Percentiles rank a stretch among this genome's conserved stretches.
These are phyloP conservation scores for Coemansia asiatica DNA, from an alignment of 192 early-diverging fungal species.

Conservation along the genomic window DNA sequence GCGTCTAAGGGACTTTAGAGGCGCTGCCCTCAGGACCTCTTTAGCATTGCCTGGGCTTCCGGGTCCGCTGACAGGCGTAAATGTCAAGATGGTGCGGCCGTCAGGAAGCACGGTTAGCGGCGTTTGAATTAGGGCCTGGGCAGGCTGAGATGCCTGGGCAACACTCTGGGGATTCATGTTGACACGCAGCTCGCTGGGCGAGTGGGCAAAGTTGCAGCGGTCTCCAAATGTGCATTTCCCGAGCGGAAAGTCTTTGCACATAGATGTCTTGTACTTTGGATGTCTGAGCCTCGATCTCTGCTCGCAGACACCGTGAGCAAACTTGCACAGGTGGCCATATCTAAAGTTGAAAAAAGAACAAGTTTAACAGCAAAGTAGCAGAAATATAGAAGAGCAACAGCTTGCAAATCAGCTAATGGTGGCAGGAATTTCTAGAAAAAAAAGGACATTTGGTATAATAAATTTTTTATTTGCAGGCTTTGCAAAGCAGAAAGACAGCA, in stretches of 20 bases:
- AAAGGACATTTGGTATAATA: too few relatives aligned
- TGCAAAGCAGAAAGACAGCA: background rate
- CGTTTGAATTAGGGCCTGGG: slow-evolving; percentile 26
- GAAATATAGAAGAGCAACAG: background rate
- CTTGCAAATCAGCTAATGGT: background rate
- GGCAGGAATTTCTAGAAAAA: background rate
- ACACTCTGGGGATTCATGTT: background rate
- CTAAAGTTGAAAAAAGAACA: slow-evolving; percentile 40
- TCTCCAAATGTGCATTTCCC: slow-evolving; percentile 92
- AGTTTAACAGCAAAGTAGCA: background rate
- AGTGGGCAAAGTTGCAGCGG: slow-evolving; percentile 93
- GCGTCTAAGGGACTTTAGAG: background rate
- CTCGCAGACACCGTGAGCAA: slow-evolving; percentile 84
- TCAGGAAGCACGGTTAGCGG: slow-evolving; percentile 41
- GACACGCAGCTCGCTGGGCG: slow-evolving; percentile 53
- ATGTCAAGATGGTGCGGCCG: slow-evolving; percentile 36
- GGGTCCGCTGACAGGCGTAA: slow-evolving; percentile 24
- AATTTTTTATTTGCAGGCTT: too few relatives aligned
- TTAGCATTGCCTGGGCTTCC: background rate
- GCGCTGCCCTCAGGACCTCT: background rate
- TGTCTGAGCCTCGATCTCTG: slow-evolving; percentile 80
- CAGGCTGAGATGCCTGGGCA: slow-evolving; percentile 2
- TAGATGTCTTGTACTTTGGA: slow-evolving; percentile 92
- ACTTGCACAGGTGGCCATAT: slow-evolving; percentile 91
- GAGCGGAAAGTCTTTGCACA: slow-evolving; percentile 87